Evolutionary conservation across 495 filamentous ascomycete species (phyloP), one percentile per base, ranked within the genome.

Genomic region (Bombardia bombarda): DNA sequence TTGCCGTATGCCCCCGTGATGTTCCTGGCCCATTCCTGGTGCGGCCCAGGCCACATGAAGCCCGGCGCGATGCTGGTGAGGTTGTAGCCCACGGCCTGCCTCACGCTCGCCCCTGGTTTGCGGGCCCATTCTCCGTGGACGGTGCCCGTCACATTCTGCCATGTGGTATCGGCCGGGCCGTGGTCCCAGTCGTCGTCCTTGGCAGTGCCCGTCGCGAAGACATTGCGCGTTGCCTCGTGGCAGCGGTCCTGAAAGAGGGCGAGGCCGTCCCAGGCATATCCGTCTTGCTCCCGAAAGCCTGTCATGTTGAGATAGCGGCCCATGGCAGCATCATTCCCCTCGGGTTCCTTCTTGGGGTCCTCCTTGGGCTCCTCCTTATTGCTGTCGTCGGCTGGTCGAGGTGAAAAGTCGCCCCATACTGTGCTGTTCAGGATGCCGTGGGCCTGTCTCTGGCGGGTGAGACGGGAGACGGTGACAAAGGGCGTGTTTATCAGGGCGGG

Each of bases 121-220:
- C 84, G 78, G 41, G 84, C 75, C 87, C 87, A 95, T 46, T 79
- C 68, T 9, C 89, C 89, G 17, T 72, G 68, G 17, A 92, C 69
- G 35, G 79, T 80, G 0, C 89, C 86, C 6, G 87, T 90, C 22
- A 83, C 74, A 64, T 95, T 95, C 53, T 79, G 75, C 70, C 90
- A 95, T 12, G 87, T 58, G 53, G 65, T 40, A 67, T 58, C 40
- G 55, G 62, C 48, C 52, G 69, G 35, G 65, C 62, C 55, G 64
- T 68, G 46, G 18, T 60, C 54, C 56, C 60, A 61, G 22, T 57
- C 49, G 22, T 57, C 49, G 13, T 61, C 45, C 18, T 47, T 31
- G 17, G 48, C 53, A 60, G 55, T 13, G 10, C 51, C 45, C 19
- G 55, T 44, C 3, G 62, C 57, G 17, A 65, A 64, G 56, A 58